These are phyloP conservation scores for Fusarium heterosporum DNA, from an alignment of 2,329 filamentous ascomycete genomes.

Conservation along the genomic window DNA sequence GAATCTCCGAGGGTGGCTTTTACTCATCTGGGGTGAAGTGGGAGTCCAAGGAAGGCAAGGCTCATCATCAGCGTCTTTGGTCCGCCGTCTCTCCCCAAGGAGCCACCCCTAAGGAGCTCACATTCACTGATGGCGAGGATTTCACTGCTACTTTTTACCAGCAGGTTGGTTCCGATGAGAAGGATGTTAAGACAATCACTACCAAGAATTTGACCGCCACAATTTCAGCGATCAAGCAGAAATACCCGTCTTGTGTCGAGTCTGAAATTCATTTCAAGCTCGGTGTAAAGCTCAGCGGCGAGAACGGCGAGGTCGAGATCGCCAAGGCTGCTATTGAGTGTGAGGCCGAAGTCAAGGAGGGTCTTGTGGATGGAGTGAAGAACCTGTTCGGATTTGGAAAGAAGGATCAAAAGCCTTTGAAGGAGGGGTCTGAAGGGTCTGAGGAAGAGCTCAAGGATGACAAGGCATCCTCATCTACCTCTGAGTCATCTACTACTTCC, in stretches of 20 bases:
- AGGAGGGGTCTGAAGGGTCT: conserved; percentile 53
- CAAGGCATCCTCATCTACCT: conserved; percentile 42
- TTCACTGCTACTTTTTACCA: conserved; percentile 86
- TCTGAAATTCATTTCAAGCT: conserved; percentile 85
- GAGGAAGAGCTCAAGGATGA: conserved; percentile 59
- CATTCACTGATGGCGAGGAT: conserved; percentile 84
- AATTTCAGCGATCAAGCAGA: conserved; percentile 80
- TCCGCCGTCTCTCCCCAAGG: conserved; percentile 80
- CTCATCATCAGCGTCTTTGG: conserved; percentile 85
- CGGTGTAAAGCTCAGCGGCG: conserved; percentile 75
- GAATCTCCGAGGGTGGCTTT: conserved; percentile 78
- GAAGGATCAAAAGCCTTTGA: conserved; percentile 80
- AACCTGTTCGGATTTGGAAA: conserved; percentile 95
- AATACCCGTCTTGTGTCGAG: conserved; percentile 77
- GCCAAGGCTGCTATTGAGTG: conserved; percentile 83
- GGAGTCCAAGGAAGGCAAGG: conserved; percentile 74
- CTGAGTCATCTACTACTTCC: conserved; percentile 46
- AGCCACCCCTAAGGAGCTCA: conserved; percentile 81
- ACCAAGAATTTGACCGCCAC: conserved; percentile 90
- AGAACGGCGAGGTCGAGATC: conserved; percentile 85
- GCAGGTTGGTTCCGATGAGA: conserved; percentile 69
- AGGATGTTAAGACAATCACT: conserved; percentile 72
- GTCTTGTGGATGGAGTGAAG: conserved; percentile 93
- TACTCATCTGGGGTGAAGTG: conserved; percentile 84
- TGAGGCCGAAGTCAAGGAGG: conserved; percentile 83